phyloP scores from a whole-genome alignment of 1,284 basidiomycete genomes.

The Trametes sp. region DNA sequence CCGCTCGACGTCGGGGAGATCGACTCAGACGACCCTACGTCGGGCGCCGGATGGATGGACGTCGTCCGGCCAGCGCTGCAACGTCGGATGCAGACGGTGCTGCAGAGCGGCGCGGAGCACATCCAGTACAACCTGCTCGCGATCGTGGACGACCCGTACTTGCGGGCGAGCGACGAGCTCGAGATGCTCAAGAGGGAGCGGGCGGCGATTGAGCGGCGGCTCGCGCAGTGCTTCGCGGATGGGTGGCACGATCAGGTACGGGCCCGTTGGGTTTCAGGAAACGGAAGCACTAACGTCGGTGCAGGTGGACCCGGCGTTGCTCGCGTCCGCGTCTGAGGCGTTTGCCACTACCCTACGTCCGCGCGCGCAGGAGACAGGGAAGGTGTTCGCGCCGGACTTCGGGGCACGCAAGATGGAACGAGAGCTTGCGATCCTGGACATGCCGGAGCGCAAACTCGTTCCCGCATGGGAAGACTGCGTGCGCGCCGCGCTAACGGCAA shows the following conservation, averaged over 20 bases:
- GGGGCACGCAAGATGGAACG: constrained; percentile 52
- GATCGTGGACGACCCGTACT: constrained; percentile 59
- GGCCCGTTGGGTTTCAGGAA: no score
- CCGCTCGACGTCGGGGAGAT: constrained; percentile 69
- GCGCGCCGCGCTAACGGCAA: constrained; percentile 49
- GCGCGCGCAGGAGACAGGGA: constrained; percentile 29
- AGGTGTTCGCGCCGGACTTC: constrained; percentile 53
- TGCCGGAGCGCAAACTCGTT: constrained; percentile 47
- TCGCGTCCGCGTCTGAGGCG: constrained; percentile 41
- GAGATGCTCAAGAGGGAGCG: constrained; percentile 60
- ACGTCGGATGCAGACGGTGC: constrained; percentile 64
- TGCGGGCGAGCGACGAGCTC: constrained; percentile 57
- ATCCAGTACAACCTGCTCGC: constrained; percentile 69
- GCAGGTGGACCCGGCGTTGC: constrained; percentile 50
- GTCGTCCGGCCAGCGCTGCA: constrained; percentile 64
- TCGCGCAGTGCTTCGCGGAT: constrained; percentile 44
- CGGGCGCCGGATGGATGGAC: constrained; percentile 57
- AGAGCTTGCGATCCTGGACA: constrained; percentile 54
- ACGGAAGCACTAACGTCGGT: constrained; percentile 1
- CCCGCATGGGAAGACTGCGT: constrained; percentile 57
- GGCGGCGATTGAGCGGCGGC: constrained; percentile 51
- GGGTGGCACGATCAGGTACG: constrained; percentile 52
- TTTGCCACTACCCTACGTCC: constrained; percentile 45
- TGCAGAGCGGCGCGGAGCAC: constrained; percentile 51
- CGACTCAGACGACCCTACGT: constrained; percentile 31